Evolutionary conservation across 1,284 basidiomycete genomes (phyloP).

Genomic region (Sporisorium reilianum): DNA sequence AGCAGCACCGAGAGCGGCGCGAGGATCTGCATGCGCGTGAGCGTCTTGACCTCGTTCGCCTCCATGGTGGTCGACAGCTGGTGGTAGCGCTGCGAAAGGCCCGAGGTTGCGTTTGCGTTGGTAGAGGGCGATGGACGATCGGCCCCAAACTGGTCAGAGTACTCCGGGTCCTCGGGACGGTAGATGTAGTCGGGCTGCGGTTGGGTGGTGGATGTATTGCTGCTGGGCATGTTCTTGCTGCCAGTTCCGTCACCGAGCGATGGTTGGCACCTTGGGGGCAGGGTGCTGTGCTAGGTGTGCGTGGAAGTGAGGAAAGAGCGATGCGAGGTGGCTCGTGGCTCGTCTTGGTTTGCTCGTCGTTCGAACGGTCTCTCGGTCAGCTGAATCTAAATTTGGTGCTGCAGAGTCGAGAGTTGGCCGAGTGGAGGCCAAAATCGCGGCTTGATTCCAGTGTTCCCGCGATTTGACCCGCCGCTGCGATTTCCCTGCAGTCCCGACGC

Average conservation of each 20-base stretch:
- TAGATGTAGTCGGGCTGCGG: constrained; percentile 68
- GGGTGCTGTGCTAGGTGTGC: not conserved
- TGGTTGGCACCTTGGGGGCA: not conserved
- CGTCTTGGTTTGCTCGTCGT: not conserved
- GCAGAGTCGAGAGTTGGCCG: not conserved
- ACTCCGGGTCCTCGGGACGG: constrained; percentile 53
- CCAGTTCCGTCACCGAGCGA: too few relatives aligned
- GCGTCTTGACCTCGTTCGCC: constrained; percentile 38
- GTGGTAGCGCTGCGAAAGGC: constrained; percentile 37
- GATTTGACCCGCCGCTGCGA: constrained; percentile 1
- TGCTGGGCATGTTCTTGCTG: constrained; percentile 45
- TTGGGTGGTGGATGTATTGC: constrained; percentile 7
- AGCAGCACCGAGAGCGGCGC: constrained; percentile 51
- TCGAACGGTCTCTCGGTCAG: not conserved
- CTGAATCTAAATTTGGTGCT: not conserved
- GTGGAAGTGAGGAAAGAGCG: too few relatives aligned
- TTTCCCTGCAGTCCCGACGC: not conserved
- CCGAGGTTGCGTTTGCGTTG: constrained; percentile 16
- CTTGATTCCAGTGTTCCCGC: too few relatives aligned
- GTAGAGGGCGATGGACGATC: constrained; percentile 27
- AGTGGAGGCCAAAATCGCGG: not conserved
- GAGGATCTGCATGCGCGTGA: constrained; percentile 54
- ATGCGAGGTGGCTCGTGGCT: too few relatives aligned
- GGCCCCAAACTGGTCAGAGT: constrained; percentile 29
- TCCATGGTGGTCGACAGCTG: constrained; percentile 47